Evolutionary conservation across 331 rosid species (phyloP).

Genomic region (Saraca asoca): DNA sequence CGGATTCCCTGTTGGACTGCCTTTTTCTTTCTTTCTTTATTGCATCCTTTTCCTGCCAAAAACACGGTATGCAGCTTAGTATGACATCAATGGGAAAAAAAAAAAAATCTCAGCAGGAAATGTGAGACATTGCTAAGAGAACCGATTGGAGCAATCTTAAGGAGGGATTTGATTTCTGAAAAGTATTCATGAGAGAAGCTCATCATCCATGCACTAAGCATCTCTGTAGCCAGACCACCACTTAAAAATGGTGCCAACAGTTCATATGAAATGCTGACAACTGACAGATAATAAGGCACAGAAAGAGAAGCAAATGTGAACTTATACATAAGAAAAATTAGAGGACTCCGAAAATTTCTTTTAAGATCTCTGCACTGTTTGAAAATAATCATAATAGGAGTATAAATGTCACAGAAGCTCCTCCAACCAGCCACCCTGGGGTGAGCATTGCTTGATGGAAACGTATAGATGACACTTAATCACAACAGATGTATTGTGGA

Average conservation of each 20-base stretch:
- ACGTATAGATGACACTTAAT: neutral
- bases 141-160: constrained; percentile 18
- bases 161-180: constrained; percentile 17
- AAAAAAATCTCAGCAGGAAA: constrained; percentile 13
- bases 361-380: neutral
- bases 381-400: constrained; percentile 18
- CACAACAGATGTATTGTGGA: neutral
- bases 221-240: constrained; percentile 18
- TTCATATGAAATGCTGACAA: constrained; percentile 8
- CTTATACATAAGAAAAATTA: neutral
- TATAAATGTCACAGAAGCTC: neutral
- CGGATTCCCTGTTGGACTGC: constrained; percentile 63
- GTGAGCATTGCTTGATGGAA: neutral
- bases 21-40: constrained; percentile 56
- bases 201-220: neutral
- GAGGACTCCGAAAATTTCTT: constrained; percentile 13
- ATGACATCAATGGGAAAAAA: too few species aligned
- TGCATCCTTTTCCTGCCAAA: constrained; percentile 51
- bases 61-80: constrained; percentile 14
- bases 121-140: neutral
- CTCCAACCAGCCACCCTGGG: constrained; percentile 1
- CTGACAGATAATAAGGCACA: constrained; percentile 3
- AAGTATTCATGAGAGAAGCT: neutral
- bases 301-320: constrained; percentile 17
- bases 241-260: neutral